These are phyloP conservation scores for Rhizophora mangle DNA, from an alignment of 345 rosid genomes.

Conservation along the genomic window DNA sequence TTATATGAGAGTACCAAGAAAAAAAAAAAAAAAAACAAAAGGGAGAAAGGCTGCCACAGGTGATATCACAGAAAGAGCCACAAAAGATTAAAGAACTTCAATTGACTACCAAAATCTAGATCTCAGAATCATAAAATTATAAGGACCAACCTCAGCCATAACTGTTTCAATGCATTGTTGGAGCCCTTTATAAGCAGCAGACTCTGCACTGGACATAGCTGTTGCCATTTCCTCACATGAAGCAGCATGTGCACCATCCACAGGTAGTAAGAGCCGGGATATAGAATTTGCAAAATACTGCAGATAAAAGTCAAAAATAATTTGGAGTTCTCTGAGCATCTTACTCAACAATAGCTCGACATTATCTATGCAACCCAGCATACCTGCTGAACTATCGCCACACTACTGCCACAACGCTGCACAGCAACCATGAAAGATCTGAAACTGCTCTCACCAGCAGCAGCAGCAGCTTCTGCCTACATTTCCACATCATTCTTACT, in stretches of 20 bases:
- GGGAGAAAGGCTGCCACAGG: neutral
- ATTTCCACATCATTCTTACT: slow-evolving; percentile 27
- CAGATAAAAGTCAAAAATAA: slow-evolving; percentile 5
- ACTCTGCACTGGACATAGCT: slow-evolving; percentile 96
- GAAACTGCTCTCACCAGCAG: slow-evolving; percentile 99
- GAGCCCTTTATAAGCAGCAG: slow-evolving; percentile 98
- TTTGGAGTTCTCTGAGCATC: neutral
- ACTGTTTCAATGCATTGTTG: slow-evolving; percentile 99
- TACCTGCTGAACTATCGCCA: slow-evolving; percentile 79
- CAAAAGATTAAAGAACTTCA: neutral
- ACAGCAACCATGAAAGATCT: slow-evolving; percentile 98
- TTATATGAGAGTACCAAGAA: no score
- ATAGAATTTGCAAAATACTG: slow-evolving; percentile 96
- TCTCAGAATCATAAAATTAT: neutral
- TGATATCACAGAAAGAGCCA: neutral
- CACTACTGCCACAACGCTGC: slow-evolving; percentile 96
- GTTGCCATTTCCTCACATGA: slow-evolving; percentile 99
- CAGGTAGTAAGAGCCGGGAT: slow-evolving; percentile 91
- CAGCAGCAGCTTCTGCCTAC: slow-evolving; percentile 97
- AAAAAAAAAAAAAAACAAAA: neutral
- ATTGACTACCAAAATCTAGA: slow-evolving; percentile 3
- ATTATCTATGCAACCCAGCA: slow-evolving; percentile 10
- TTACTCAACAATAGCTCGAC: neutral
- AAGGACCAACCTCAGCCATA: slow-evolving; percentile 85
- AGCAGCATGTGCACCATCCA: slow-evolving; percentile 98